A percentile compares a stretch with the other conserved stretches of the same genome.
These are phyloP conservation scores for Amphibolis antarctica DNA, from an alignment of 106 monocot species.

Conservation along the genomic window DNA sequence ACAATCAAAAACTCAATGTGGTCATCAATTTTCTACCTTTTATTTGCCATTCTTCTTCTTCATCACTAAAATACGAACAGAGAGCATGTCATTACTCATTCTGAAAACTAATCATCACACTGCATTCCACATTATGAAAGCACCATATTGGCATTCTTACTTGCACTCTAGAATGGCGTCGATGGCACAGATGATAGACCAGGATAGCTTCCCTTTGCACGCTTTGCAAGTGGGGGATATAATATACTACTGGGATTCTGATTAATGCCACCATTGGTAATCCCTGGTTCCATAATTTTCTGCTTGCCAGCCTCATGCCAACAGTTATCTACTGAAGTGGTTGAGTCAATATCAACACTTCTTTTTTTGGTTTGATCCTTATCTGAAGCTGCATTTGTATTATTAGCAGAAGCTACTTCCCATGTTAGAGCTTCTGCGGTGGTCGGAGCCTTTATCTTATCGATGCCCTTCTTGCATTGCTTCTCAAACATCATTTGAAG, in stretches of 20 bases:
- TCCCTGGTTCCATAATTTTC: conserved; percentile 5
- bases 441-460: neutral
- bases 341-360: neutral
- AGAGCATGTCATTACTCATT: too few species aligned
- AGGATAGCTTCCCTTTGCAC: conserved; percentile 5
- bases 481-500: conserved; percentile 32
- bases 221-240: conserved; percentile 8
- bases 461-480: conserved; percentile 12
- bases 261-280: neutral
- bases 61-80: too few species aligned
- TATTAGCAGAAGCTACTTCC: neutral
- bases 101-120: too few species aligned
- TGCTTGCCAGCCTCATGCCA: conserved; percentile 4
- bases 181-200: too few species aligned
- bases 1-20: too few species aligned
- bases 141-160: too few species aligned
- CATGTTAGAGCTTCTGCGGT: conserved; percentile 5
- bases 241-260: neutral
- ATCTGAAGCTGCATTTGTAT: conserved; percentile 6
- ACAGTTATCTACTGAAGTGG: neutral
- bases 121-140: too few species aligned
- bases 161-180: too few species aligned
- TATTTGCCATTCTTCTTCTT: too few species aligned
- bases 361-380: conserved; percentile 5
- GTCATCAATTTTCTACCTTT: too few species aligned